phyloP scores from a whole-genome alignment of 176 grass and related monocot species.

The Typha latifolia region DNA sequence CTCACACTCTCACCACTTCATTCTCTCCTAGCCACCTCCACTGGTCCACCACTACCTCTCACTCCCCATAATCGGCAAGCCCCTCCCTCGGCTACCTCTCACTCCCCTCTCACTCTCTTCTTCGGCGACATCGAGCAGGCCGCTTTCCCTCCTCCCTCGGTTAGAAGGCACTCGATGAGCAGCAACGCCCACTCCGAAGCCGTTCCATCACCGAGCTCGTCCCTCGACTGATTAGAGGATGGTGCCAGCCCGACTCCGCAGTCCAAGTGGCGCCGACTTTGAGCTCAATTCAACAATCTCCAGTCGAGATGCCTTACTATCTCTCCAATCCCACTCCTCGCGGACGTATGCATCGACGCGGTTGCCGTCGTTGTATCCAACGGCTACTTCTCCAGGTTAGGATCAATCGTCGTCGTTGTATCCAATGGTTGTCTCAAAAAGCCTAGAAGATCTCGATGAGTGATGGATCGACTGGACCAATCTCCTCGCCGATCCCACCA shows the following conservation, averaged over 20 bases:
- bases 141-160: no score
- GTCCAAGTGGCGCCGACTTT: conserved; percentile 25
- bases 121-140: no score
- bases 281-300: conserved; percentile 38
- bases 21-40: no score
- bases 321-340: conserved; percentile 52
- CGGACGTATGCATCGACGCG: conserved; percentile 23
- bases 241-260: conserved; percentile 14
- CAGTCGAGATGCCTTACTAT: conserved; percentile 76
- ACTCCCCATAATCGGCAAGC: no score
- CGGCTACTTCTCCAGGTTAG: conserved; percentile 22
- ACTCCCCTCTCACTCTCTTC: no score
- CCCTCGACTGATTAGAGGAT: conserved; percentile 23
- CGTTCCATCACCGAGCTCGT: conserved; percentile 70
- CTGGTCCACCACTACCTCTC: no score
- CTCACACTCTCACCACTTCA: no score
- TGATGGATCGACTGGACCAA: not conserved
- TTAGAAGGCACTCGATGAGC: conserved; percentile 93
- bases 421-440: not conserved
- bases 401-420: conserved; percentile 18
- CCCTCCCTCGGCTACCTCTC: no score
- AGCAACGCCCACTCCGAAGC: conserved; percentile 91
- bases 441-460: not conserved
- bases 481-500: not conserved
- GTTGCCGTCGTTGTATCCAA: conserved; percentile 17